Percentiles rank a stretch among this genome's conserved stretches.
phyloP scores from a whole-genome alignment of 1,284 basidiomycete genomes.

The Apiotrichum montevideense region DNA sequence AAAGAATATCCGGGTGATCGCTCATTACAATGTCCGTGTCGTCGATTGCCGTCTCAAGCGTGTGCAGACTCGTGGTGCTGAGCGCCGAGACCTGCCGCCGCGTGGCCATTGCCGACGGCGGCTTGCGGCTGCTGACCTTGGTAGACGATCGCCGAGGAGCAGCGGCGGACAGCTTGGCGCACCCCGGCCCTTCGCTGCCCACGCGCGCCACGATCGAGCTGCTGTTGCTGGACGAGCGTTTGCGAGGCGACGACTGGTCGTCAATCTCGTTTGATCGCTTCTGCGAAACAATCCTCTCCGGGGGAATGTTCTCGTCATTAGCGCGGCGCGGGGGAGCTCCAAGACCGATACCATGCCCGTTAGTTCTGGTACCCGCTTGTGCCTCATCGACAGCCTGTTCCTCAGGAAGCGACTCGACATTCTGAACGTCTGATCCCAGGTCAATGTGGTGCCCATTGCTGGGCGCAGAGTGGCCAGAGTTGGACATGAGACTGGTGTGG shows the following conservation, averaged over 20 bases:
- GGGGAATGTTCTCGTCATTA: slow-evolving; percentile 19
- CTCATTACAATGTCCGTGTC: slow-evolving; percentile 15
- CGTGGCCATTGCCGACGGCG: background rate
- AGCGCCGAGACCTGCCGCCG: slow-evolving; percentile 4
- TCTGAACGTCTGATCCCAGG: background rate
- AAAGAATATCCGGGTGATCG: slow-evolving; percentile 11
- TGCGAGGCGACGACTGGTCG: slow-evolving; percentile 35
- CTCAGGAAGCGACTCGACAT: too few species aligned
- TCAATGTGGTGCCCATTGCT: too few species aligned
- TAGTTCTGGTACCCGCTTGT: too few species aligned
- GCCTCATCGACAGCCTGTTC: too few species aligned
- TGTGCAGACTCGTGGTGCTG: background rate
- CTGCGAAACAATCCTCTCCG: background rate
- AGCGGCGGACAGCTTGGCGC: background rate
- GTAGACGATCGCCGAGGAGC: background rate
- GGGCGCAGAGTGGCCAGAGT: background rate
- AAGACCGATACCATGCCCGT: slow-evolving; percentile 10
- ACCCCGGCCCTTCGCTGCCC: slow-evolving; percentile 16
- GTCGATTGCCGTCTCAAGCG: slow-evolving; percentile 6
- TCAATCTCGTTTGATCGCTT: slow-evolving; percentile 35
- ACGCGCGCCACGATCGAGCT: slow-evolving; percentile 10
- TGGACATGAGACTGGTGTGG: background rate
- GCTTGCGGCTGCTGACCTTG: background rate
- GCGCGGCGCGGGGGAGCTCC: slow-evolving; percentile 33
- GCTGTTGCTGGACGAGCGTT: slow-evolving; percentile 24